Evolutionary conservation across 2,329 filamentous ascomycete genomes (phyloP), one percentile per base, ranked within the genome.

Genomic region (Penicillium verrucosum): DNA sequence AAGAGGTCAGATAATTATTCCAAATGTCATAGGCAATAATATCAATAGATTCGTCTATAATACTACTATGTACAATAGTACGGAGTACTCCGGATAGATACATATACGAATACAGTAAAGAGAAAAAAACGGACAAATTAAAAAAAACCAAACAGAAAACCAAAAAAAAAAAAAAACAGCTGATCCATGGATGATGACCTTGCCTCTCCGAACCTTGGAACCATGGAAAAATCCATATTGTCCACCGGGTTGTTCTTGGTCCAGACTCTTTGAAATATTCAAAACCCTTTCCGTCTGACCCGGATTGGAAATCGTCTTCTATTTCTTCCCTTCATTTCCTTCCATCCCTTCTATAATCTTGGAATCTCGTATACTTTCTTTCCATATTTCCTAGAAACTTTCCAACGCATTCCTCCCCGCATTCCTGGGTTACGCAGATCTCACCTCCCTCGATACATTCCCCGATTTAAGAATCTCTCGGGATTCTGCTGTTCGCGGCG

Each of bases 381-480:
- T 12, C 21, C 14, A 25, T 25, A 30, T 25, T 27, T 37, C 29
- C 10, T 29, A 8, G 9, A 16, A 34, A 16, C 4, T 23, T 30
- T 43, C 41, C 16, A 25, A 27, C 25, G 16, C 48, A 51, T 51
- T 51, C 60, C 56, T 57, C 54, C 58, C 54, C 60, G 56, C 62
- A 64, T 63, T 64, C 61, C 11, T 36, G 27, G 52, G 51, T 59
- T 47, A 5, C 32, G 57, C 56, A 29, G 57, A 62, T 62, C 54
- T 23, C 32, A 34, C 54, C 62, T 58, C 58, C 60, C 45, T 55
- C 36, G 14, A 48, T 25, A 55, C 63, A 65, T 65, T 64, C 63
- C 63, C 54, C 49, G 36, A 41, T 23, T 29, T 30, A 23, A 51
- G 61, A 59, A 61, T 57, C 56, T 57, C 50, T 42, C 40, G 36